Base-by-base conservation (phyloP, 768 basidiomycete species). In the Leccinum sublutescens region DNA sequence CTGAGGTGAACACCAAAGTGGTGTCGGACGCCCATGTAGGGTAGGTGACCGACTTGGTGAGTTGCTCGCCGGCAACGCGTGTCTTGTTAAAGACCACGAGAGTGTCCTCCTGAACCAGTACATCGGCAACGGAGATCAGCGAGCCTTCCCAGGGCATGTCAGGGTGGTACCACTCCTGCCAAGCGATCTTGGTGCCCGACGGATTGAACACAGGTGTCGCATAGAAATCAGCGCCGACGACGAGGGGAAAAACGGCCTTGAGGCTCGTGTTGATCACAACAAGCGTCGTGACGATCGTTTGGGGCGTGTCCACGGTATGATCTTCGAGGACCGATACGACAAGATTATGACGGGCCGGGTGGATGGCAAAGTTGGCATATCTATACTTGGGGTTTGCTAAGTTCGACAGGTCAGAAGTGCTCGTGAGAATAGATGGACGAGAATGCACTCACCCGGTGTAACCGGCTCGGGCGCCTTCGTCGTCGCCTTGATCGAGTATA, bases 141-240 rank as follows among this genome's bases (percentile, higher is more conserved):
- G 80, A 75, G 3, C 85, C 86, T 64, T 88, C 83, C 87, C 88
- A 92, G 12, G 89, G 83, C 85, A 87, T 85, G 59, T 85, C 79
- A 0, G 86, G 86, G 54, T 87, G 87, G 60, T 71, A 79, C 89
- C 89, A 89, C 60, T 86, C 78, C 49, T 83, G 75, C 85, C 85
- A 92, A 1, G 79, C 80, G n/a, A 91, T 64, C 54, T 75, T 77
- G 36, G 70, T 75, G 0, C 87, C 89, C 58, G 85, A 80, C 0
- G 84, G 80, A 31, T 83, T 84, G 73, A 88, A 86, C 27, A 70
- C 73, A 0, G 88, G 84, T 1, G 77, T 69, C 45, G 80, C 78
- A 69, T 92, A 93, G 74, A 93, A 93, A 67, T 91, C 89, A 3
- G 84, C 83, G 5, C 86, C 88, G 0, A 77, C 72, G 2, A 76